A percentile compares a stretch with the other conserved stretches of the same genome.
phyloP scores from a whole-genome alignment of 345 rosid species.

The Pugionium dolabratum region DNA sequence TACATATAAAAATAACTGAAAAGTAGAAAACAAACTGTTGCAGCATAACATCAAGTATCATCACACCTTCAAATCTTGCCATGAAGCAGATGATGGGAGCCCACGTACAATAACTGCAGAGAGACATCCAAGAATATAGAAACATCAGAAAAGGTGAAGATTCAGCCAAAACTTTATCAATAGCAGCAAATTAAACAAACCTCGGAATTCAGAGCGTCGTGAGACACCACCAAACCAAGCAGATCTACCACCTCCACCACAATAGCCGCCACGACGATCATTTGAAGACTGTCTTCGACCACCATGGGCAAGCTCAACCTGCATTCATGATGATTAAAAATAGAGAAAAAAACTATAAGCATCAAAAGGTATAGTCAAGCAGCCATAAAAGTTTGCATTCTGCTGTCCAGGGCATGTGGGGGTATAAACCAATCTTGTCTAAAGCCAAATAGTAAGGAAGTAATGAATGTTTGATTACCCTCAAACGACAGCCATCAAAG shows the following conservation, averaged over 20 bases:
- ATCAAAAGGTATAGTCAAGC: not conserved
- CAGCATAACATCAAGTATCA: not conserved
- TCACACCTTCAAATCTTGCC: slow-evolving; percentile 95
- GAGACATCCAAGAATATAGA: slow-evolving; percentile 2
- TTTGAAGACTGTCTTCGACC: slow-evolving; percentile 80
- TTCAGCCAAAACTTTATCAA: not conserved
- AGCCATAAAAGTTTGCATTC: slow-evolving; percentile 2
- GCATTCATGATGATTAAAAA: slow-evolving; percentile 33
- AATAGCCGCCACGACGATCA: slow-evolving; percentile 69
- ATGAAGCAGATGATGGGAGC: slow-evolving; percentile 91
- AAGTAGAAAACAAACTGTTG: not conserved
- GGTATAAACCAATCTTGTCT: not conserved
- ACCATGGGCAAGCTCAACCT: slow-evolving; percentile 99
- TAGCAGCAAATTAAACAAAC: slow-evolving; percentile 41
- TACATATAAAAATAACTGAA: slow-evolving; percentile 11
- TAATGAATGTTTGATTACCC: slow-evolving; percentile 46
- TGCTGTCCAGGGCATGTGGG: not conserved
- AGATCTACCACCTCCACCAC: slow-evolving; percentile 48
- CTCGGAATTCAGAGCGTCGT: slow-evolving; percentile 92
- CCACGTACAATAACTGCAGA: slow-evolving; percentile 82
- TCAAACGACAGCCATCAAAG: slow-evolving; percentile 70
- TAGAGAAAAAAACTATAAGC: not conserved
- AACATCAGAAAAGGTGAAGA: not conserved
- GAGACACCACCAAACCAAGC: slow-evolving; percentile 72
- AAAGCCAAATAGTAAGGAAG: not conserved